A percentile compares a stretch with the other conserved stretches of the same genome.
These are phyloP conservation scores for Chaetoceros muelleri DNA, from an alignment of 108 stramenopile genomes.

Conservation along the genomic window DNA sequence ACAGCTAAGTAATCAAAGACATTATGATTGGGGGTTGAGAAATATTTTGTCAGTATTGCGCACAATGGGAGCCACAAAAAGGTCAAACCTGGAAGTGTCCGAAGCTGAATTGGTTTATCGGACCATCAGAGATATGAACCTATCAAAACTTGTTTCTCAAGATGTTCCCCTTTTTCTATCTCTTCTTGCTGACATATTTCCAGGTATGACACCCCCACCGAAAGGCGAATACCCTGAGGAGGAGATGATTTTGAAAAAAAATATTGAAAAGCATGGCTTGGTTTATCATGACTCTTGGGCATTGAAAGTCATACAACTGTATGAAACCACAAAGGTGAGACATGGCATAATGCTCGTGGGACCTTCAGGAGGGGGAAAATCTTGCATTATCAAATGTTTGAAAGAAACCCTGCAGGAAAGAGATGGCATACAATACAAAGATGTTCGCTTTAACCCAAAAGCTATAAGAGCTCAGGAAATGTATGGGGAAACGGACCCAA, in stretches of 20 bases:
- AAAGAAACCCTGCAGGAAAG: constrained; percentile 62
- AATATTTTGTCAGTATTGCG: constrained; percentile 86
- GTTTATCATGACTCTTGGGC: constrained; percentile 66
- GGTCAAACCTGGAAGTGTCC: constrained; percentile 57
- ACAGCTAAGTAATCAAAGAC: constrained; percentile 81
- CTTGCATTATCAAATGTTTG: constrained; percentile 70
- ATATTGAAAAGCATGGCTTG: constrained; percentile 44
- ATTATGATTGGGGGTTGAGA: constrained; percentile 88
- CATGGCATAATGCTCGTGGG: constrained; percentile 92
- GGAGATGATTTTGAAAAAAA: constrained; percentile 46
- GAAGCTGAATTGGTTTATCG: constrained; percentile 81
- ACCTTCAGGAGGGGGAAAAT: constrained; percentile 85
- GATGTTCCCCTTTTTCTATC: constrained; percentile 88
- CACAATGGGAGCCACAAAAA: constrained; percentile 82
- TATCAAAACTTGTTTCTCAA: constrained; percentile 85
- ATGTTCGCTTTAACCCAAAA: constrained; percentile 82
- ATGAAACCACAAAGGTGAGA: constrained; percentile 63
- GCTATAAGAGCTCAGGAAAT: constrained; percentile 86
- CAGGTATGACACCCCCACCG: constrained; percentile 55
- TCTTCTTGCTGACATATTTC: constrained; percentile 80
- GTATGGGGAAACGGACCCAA: constrained; percentile 88
- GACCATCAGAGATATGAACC: constrained; percentile 88
- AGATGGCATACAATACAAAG: constrained; percentile 62
- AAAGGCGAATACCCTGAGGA: constrained; percentile 75
- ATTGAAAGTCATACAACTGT: constrained; percentile 81